phyloP scores from a whole-genome alignment of 2,329 filamentous ascomycete species.

The Calonectria hongkongensis region DNA sequence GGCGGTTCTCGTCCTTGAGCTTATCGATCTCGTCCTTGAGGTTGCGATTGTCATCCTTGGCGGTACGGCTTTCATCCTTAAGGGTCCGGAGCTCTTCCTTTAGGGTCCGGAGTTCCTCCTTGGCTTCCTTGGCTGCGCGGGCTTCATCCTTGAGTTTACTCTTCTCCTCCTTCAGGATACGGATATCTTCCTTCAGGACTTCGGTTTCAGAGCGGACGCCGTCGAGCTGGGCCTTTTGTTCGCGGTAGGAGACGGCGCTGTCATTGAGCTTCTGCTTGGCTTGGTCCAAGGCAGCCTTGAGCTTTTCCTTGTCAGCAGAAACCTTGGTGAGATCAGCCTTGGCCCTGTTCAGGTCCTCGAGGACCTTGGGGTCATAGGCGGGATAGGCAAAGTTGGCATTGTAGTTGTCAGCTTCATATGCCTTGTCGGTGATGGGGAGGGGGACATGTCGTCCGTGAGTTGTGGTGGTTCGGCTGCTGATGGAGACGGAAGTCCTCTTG shows the following conservation, averaged over 20 bases:
- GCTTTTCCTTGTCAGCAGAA: slow-evolving; percentile 55
- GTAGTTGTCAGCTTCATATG: slow-evolving; percentile 45
- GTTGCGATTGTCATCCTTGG: slow-evolving; percentile 53
- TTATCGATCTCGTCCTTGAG: slow-evolving; percentile 54
- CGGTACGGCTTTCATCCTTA: slow-evolving; percentile 53
- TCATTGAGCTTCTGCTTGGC: slow-evolving; percentile 57
- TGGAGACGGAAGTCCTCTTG: slow-evolving; percentile 50
- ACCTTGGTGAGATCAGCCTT: slow-evolving; percentile 55
- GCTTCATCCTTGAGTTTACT: slow-evolving; percentile 37
- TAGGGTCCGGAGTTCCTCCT: slow-evolving; percentile 50
- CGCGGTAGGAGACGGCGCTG: slow-evolving; percentile 33
- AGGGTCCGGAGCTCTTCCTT: slow-evolving; percentile 53
- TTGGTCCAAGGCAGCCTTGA: slow-evolving; percentile 54
- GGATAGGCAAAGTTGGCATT: slow-evolving; percentile 50
- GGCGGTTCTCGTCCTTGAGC: slow-evolving; percentile 48
- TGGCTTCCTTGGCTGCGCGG: slow-evolving; percentile 34
- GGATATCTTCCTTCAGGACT: slow-evolving; percentile 47
- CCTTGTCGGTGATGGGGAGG: slow-evolving; percentile 43
- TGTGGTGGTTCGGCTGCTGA: slow-evolving; percentile 42
- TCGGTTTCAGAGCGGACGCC: slow-evolving; percentile 52
- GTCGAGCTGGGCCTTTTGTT: slow-evolving; percentile 51
- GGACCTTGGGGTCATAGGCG: slow-evolving; percentile 51
- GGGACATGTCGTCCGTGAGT: slow-evolving; percentile 43
- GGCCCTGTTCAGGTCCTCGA: slow-evolving; percentile 55
- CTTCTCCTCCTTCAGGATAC: slow-evolving; percentile 36